Evolutionary conservation across 208 protist species (phyloP), one percentile per base, ranked within the genome.

Genomic region (Leishmania amazonensis): DNA sequence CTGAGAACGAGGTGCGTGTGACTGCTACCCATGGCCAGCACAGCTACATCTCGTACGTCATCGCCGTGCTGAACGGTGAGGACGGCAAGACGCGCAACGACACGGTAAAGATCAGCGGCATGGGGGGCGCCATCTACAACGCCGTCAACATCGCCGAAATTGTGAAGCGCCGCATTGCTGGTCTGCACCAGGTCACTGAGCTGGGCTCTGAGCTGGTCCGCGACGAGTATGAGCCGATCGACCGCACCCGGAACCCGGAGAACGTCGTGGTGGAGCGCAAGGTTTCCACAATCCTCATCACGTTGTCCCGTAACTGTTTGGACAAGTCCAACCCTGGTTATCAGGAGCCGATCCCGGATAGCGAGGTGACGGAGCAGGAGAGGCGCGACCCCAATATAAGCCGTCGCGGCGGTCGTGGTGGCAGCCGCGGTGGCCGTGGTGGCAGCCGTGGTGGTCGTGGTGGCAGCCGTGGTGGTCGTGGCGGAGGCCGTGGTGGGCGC

Each of bases 81-180:
- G 90, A 95, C 5, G 93, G 90, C 38, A 95, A 91, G 89, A 85
- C 87, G 57, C 88, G 94, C 88, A 87, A 95, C 58, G 94, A 97
- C 88, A 95, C 88, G 8, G 86, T 98, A 82, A 96, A 94, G 88
- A 92, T 98, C 87, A 95, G 91, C 68, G 96, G 89, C 35, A 97
- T 98, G 94, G 96, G 95, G 53, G 86, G 88, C 42, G 93, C 96
- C 58, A 97, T 98, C 82, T 96, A 89, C 86, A 98, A 96, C 86
- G 94, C 90, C 75, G 94, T 98, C 74, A 97, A 96, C 89, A 95
- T 98, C 77, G 95, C 94, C 38, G 96, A 98, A 85, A 95, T 98
- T 77, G 87, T 98, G 72, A 98, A 98, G 88, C 94, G 93, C 78
- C 91, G 96, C 83, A 95, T 98, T 58, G 85, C 79, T 31, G 95